Conservation (phyloP, 73 alveolate species). For the Paramecium octaurelia region DNA sequence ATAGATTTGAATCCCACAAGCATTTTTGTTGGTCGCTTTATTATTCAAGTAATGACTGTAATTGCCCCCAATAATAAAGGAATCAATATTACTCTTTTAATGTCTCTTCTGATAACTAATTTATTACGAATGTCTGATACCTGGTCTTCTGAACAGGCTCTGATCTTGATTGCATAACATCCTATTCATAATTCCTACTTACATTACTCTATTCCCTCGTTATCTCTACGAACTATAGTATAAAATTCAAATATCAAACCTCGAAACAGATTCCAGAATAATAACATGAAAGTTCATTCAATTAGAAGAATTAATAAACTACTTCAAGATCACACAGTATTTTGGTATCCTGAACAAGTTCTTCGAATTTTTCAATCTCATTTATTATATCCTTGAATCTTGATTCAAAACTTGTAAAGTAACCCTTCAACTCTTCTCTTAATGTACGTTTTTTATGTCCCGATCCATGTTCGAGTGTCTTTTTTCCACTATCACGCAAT, state of each 20-base stretch:
- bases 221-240: background rate
- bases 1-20: constrained; percentile 9
- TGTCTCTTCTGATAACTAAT: background rate
- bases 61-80: background rate
- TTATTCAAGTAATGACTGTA: background rate
- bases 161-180: background rate
- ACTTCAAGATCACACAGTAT: background rate
- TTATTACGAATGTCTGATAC: background rate
- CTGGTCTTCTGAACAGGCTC: background rate
- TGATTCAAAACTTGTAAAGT: background rate
- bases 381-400: background rate
- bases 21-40: background rate
- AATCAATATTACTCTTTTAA: background rate
- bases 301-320: background rate
- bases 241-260: background rate
- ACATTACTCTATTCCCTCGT: background rate
- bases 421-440: background rate
- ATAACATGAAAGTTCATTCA: background rate
- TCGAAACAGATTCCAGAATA: constrained; percentile 9
- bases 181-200: background rate
- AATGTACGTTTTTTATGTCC: background rate
- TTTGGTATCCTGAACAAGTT: background rate
- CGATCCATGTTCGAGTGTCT: background rate
- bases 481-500: background rate
- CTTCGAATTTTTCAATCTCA: background rate